phyloP scores from a whole-genome alignment of 1,284 basidiomycete genomes.

The Schizophyllum commune region DNA sequence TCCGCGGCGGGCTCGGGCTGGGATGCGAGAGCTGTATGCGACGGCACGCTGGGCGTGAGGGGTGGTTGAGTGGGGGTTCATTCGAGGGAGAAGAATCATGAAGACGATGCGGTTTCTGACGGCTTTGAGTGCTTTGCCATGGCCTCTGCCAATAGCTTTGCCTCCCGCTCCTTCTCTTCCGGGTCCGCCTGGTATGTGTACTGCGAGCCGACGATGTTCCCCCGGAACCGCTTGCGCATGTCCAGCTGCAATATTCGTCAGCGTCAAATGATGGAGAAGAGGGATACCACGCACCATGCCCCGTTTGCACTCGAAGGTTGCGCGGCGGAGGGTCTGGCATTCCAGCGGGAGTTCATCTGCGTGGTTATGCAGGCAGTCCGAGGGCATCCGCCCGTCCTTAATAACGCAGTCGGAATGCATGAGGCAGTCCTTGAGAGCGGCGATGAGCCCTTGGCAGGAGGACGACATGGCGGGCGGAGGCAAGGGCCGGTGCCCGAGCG shows the following conservation, averaged over 20 bases:
- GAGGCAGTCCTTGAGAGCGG: slow-evolving; percentile 72
- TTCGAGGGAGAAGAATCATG: too few species aligned
- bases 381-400: slow-evolving; percentile 64
- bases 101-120: background rate
- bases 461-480: slow-evolving; percentile 51
- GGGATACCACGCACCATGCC: slow-evolving; percentile 60
- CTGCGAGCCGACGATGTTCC: slow-evolving; percentile 56
- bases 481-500: background rate
- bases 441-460: slow-evolving; percentile 67
- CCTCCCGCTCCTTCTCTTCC: background rate
- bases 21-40: too few species aligned
- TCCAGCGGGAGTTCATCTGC: slow-evolving; percentile 65
- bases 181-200: background rate
- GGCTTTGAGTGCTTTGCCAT: background rate
- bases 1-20: too few species aligned
- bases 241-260: slow-evolving; percentile 46
- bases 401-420: slow-evolving; percentile 78
- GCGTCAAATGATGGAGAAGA: background rate
- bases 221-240: slow-evolving; percentile 78
- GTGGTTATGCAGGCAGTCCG: slow-evolving; percentile 72
- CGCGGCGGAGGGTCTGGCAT: slow-evolving; percentile 67
- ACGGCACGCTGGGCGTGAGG: too few species aligned
- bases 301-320: slow-evolving; percentile 82
- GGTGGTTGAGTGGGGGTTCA: too few species aligned
- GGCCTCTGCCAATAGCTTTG: background rate